A percentile compares a stretch with the other conserved stretches of the same genome.
Evolutionary conservation across 805 yeast species (phyloP).

Genomic region (Saitoella complicata): DNA sequence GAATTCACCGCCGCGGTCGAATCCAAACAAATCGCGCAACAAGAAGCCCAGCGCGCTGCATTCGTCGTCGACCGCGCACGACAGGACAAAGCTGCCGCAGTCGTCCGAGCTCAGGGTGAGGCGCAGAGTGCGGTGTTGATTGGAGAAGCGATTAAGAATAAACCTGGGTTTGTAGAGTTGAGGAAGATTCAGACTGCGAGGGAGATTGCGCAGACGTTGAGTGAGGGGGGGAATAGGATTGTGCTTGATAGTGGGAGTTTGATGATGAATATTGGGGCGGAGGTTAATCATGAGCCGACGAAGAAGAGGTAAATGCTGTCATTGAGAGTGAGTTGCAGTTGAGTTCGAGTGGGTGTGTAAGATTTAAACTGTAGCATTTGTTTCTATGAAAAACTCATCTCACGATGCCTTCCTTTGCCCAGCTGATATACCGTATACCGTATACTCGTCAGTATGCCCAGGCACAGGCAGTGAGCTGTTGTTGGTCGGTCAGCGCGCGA

Average conservation of each 20-base stretch:
- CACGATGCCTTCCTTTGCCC: too few relatives aligned
- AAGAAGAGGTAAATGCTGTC: too few relatives aligned
- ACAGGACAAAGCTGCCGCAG: slow-evolving; percentile 94
- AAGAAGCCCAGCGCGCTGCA: slow-evolving; percentile 92
- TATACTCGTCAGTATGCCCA: too few relatives aligned
- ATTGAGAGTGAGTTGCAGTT: too few relatives aligned
- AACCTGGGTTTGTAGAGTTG: slow-evolving; percentile 88
- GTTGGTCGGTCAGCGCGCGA: too few relatives aligned
- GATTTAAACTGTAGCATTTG: too few relatives aligned
- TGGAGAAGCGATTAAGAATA: slow-evolving; percentile 97
- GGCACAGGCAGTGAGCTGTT: too few relatives aligned
- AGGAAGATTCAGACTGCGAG: slow-evolving; percentile 94
- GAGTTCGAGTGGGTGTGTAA: too few relatives aligned
- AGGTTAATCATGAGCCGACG: too few relatives aligned
- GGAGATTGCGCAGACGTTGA: slow-evolving; percentile 76
- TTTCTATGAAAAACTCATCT: too few relatives aligned
- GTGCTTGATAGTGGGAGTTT: slow-evolving; percentile 38
- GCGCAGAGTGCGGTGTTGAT: slow-evolving; percentile 94
- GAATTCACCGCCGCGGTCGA: slow-evolving; percentile 96
- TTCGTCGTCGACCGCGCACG: slow-evolving; percentile 91
- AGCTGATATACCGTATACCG: too few relatives aligned
- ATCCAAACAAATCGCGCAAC: slow-evolving; percentile 98
- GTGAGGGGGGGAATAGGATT: slow-evolving; percentile 80
- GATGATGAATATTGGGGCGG: too few relatives aligned
- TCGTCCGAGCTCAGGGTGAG: slow-evolving; percentile 96